These are phyloP conservation scores for Cryoendolithus antarcticus DNA, from an alignment of 2,329 filamentous ascomycete species.

Conservation along the genomic window DNA sequence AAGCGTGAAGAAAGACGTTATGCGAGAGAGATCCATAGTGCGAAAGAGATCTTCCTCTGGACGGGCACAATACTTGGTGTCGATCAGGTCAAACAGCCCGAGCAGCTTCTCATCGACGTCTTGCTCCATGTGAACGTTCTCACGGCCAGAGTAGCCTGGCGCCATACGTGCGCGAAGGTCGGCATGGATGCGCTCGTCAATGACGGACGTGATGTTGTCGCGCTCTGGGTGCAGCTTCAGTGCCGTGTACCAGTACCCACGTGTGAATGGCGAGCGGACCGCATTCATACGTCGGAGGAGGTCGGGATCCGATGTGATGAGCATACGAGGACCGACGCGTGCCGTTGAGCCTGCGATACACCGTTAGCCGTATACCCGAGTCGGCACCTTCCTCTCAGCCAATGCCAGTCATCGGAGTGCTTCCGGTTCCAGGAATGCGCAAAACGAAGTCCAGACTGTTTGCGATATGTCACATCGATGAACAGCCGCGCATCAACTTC, in stretches of 20 bases:
- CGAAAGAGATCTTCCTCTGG: conserved; percentile 18
- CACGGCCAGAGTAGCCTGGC: conserved; percentile 28
- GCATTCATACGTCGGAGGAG: conserved; percentile 27
- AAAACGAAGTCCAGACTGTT: no score
- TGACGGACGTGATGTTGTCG: conserved; percentile 28
- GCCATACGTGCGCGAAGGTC: conserved; percentile 26
- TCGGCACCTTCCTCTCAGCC: no score
- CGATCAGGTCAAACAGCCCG: conserved; percentile 22
- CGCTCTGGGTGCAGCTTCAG: conserved; percentile 27
- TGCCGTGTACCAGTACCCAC: conserved; percentile 25
- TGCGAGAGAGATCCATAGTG: conserved; percentile 24
- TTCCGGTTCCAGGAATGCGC: no score
- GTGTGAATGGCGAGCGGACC: conserved; percentile 24
- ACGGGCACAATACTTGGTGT: conserved; percentile 22
- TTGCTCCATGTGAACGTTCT: conserved; percentile 25
- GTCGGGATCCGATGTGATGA: conserved; percentile 26
- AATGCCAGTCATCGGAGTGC: no score
- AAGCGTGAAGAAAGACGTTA: conserved; percentile 29
- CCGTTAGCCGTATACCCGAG: conserved; percentile 4
- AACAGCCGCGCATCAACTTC: no score
- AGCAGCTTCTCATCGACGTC: conserved; percentile 26
- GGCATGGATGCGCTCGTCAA: conserved; percentile 27
- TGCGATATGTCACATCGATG: no score
- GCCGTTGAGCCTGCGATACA: conserved; percentile 24
- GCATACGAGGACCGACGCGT: conserved; percentile 24